These are phyloP conservation scores for Centaurea solstitialis DNA, from an alignment of 129 eudicot species.

Conservation along the genomic window DNA sequence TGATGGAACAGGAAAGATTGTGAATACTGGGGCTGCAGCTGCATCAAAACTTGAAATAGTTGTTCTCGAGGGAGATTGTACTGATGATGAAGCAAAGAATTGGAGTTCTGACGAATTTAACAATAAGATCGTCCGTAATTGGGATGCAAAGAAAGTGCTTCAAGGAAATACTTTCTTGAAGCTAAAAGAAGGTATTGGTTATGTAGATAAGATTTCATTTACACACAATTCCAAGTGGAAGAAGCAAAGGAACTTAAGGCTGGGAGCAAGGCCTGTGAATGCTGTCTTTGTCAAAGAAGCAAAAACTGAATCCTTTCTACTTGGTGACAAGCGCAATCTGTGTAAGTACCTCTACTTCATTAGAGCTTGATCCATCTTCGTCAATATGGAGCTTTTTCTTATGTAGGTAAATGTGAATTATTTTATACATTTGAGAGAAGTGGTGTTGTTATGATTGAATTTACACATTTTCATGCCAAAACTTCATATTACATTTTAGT, in stretches of 20 bases:
- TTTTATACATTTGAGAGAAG: too few relatives aligned
- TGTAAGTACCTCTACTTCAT: constrained; percentile 38
- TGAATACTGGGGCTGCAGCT: too few relatives aligned
- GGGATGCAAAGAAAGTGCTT: too few relatives aligned
- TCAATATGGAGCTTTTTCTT: neutral
- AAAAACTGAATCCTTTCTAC: constrained; percentile 63
- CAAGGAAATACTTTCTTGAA: constrained; percentile 38
- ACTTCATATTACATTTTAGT: neutral
- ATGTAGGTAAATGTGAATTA: neutral
- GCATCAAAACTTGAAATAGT: too few relatives aligned
- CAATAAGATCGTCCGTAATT: too few relatives aligned
- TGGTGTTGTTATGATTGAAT: too few relatives aligned
- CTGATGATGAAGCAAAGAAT: too few relatives aligned
- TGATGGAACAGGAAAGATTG: too few relatives aligned
- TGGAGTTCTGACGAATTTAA: too few relatives aligned
- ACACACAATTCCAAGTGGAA: constrained; percentile 62
- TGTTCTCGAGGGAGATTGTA: too few relatives aligned
- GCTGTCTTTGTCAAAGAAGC: constrained; percentile 68
- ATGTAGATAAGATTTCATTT: constrained; percentile 56
- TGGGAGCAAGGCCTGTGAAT: constrained; percentile 63
- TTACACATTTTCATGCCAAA: neutral
- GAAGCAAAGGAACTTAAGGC: constrained; percentile 54
- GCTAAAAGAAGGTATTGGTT: constrained; percentile 53
- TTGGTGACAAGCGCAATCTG: constrained; percentile 53
- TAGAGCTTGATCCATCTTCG: neutral